Evolutionary conservation across 352 stramenopile genomes (phyloP).

Genomic region (Phytophthora pluvialis): DNA sequence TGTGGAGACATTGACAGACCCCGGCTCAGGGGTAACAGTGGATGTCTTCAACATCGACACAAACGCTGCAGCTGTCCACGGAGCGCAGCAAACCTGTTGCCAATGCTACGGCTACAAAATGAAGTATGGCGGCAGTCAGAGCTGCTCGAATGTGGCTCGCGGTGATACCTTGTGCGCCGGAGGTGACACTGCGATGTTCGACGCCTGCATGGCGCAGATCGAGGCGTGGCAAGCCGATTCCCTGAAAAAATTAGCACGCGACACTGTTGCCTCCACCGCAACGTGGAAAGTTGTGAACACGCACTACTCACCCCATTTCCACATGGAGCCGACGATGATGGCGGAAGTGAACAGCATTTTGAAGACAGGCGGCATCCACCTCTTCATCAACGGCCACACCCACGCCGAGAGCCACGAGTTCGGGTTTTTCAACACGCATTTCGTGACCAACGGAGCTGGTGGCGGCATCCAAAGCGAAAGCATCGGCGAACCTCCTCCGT

Average conservation of each 20-base stretch:
- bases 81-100: constrained; percentile 73
- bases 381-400: constrained; percentile 80
- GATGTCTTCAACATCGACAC: constrained; percentile 81
- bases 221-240: constrained; percentile 65
- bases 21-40: constrained; percentile 44
- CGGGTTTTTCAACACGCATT: constrained; percentile 72
- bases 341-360: constrained; percentile 65
- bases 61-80: constrained; percentile 64
- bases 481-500: constrained; percentile 56
- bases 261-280: constrained; percentile 58
- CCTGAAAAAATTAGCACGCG: constrained; percentile 55
- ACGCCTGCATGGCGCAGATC: constrained; percentile 65
- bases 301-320: constrained; percentile 79
- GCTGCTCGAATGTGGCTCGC: constrained; percentile 54
- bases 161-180: constrained; percentile 60
- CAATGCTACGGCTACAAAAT: constrained; percentile 78
- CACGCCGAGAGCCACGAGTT: constrained; percentile 80
- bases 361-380: constrained; percentile 48
- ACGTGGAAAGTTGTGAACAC: constrained; percentile 82
- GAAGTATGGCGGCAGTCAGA: constrained; percentile 51
- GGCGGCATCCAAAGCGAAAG: constrained; percentile 80
- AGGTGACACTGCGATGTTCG: constrained; percentile 60
- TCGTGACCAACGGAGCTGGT: constrained; percentile 74
- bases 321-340: constrained; percentile 78
- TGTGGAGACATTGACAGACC: constrained; percentile 50